Conservation (phyloP, 331 rosid genomes). For the Malus hybrid region DNA sequence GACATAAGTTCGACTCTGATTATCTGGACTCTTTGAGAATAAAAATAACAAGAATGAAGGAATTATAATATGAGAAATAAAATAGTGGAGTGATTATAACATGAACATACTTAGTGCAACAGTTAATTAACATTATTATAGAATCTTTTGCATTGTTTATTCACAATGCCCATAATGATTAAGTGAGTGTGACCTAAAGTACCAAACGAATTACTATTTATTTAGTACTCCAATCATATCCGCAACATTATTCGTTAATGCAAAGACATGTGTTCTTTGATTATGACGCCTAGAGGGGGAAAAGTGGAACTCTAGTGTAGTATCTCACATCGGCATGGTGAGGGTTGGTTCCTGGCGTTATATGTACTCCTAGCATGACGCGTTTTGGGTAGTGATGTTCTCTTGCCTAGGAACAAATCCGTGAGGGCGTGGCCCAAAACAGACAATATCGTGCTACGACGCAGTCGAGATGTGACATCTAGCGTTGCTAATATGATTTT, state of each 20-base stretch:
- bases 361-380: too few relatives aligned
- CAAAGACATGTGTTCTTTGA: neutral
- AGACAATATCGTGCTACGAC: too few relatives aligned
- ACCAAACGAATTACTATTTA: neutral
- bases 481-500: too few relatives aligned
- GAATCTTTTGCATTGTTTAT: neutral
- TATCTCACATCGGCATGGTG: too few relatives aligned
- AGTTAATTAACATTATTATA: neutral
- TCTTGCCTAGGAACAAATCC: too few relatives aligned
- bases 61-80: neutral
- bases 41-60: neutral
- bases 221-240: neutral
- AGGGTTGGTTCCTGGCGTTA: too few relatives aligned
- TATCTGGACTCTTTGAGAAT: neutral
- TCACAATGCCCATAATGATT: neutral
- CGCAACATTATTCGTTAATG: neutral
- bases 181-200: neutral
- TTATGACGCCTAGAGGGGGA: neutral
- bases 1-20: neutral
- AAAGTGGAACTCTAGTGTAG: neutral
- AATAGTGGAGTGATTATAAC: neutral
- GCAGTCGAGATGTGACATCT: too few relatives aligned
- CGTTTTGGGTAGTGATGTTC: too few relatives aligned
- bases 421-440: too few relatives aligned
- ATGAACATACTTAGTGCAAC: neutral